Base-by-base conservation (phyloP, 2,329 filamentous ascomycete species). In the Macrophomina pseudophaseolina region DNA sequence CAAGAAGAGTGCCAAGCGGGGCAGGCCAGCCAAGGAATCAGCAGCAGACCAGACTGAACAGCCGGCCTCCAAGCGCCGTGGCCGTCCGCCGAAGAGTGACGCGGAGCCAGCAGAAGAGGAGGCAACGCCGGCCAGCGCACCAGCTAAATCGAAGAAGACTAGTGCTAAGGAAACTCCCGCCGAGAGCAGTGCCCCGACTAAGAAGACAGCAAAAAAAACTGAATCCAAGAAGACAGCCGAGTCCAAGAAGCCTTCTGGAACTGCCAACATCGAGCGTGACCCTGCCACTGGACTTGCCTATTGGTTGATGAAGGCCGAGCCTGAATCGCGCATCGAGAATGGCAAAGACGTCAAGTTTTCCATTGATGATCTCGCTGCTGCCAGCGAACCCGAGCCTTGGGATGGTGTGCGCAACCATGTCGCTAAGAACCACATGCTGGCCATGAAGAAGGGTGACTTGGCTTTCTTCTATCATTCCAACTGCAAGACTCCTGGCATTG, bases 391-490 rank as follows among this genome's bases (percentile, higher is more conserved):
- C 1, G 94, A 98, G 75, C 90, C 92, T 0, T 99, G 95, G 95
- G 91, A 96, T 79, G 95, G 92, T 75, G 87, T 83, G 46, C 74
- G 81, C 54, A 84, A 83, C 62, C 74, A 74, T 18, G 76, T 77
- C 79, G 94, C 94, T 6, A 88, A 92, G 32, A 98, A 97, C 74
- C 93, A 97, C 76, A 89, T 99, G 80, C 88, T 92, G 35, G 87
- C 88, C 8, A 99, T 99, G 95, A 93, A 92, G 72, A 88, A 89
- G 66, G 94, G 94, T 60, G 95, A 99, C 75, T 84, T 94, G 38
- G 94, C 93, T 32, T 98, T 99, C 81, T 98, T 99, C 81, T 98
- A 98, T 76, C 94, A 97, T 79, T 97, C 92, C 54, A 97, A 95
- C 73, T 95, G 92, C 80, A 97, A 96, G 76, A 87, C 90, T 30